These are phyloP conservation scores for Darksidea phi DNA, from an alignment of 495 filamentous ascomycete genomes.

Conservation along the genomic window DNA sequence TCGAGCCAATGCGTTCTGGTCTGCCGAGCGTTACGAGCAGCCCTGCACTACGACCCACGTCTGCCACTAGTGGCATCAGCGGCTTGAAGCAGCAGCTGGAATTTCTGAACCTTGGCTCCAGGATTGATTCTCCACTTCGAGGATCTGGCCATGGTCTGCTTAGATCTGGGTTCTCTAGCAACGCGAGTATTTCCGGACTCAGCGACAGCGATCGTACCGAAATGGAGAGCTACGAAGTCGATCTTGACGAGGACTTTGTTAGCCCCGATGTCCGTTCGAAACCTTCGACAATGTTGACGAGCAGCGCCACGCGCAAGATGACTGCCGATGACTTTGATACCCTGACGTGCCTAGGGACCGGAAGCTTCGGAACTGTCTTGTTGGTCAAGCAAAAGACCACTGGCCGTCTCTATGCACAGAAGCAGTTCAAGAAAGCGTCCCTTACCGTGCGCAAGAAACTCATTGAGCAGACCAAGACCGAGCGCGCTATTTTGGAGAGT, in stretches of 20 bases:
- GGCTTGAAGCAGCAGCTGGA: slow-evolving; percentile 75
- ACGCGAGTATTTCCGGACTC: slow-evolving; percentile 59
- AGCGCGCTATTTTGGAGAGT: slow-evolving; percentile 88
- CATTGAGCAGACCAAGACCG: slow-evolving; percentile 94
- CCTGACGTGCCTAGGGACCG: slow-evolving; percentile 94
- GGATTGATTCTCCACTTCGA: slow-evolving; percentile 23
- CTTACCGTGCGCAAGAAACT: slow-evolving; percentile 88
- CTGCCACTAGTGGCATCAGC: slow-evolving; percentile 68
- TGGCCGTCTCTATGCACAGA: slow-evolving; percentile 91
- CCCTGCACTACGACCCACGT: slow-evolving; percentile 58
- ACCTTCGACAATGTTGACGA: too few relatives aligned
- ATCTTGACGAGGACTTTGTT: slow-evolving; percentile 39
- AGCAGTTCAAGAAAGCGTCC: slow-evolving; percentile 96
- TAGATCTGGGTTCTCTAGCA: slow-evolving; percentile 46
- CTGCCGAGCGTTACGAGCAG: slow-evolving; percentile 48
- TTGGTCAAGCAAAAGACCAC: slow-evolving; percentile 85
- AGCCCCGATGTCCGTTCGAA: too few relatives aligned
- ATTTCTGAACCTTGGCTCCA: slow-evolving; percentile 53
- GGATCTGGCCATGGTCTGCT: slow-evolving; percentile 17
- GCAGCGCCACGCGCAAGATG: slow-evolving; percentile 67
- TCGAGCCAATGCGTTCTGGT: slow-evolving; percentile 37
- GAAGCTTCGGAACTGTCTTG: slow-evolving; percentile 88
- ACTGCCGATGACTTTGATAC: slow-evolving; percentile 85
- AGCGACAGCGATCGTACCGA: slow-evolving; percentile 53
- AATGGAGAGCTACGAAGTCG: slow-evolving; percentile 82